Conservation (phyloP, 208 protist species). For the Wallacemonas rigidus region DNA sequence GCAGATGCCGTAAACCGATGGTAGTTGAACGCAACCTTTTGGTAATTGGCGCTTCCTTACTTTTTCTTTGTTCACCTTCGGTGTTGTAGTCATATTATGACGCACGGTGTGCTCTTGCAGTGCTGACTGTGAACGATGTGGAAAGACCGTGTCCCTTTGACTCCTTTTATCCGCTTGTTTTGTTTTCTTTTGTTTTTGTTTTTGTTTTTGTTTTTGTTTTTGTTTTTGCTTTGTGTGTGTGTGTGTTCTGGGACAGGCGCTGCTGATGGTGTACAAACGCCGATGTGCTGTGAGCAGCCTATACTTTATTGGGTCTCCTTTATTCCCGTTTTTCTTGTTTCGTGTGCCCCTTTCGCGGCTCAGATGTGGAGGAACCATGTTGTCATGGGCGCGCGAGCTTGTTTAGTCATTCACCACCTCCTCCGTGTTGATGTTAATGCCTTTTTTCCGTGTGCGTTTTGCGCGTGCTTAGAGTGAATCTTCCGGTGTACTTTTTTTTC, state of each 20-base stretch:
- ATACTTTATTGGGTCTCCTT: too few species aligned
- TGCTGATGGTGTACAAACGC: too few species aligned
- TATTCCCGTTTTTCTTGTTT: too few species aligned
- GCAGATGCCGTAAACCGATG: too few species aligned
- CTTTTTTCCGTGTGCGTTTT: neutral
- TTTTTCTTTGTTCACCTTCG: neutral
- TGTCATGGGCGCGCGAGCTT: too few species aligned
- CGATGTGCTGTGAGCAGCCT: too few species aligned
- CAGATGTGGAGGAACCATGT: too few species aligned
- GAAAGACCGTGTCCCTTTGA: neutral
- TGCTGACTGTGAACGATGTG: neutral
- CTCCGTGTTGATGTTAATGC: neutral
- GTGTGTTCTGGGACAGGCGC: neutral
- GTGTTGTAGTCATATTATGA: neutral
- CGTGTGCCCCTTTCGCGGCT: too few species aligned
- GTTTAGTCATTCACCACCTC: too few species aligned
- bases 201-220: slow-evolving; percentile 2
- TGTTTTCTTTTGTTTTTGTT: slow-evolving; percentile 11
- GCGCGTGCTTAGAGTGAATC: neutral
- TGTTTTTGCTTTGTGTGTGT: neutral
- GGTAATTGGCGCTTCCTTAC: neutral
- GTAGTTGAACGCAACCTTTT: too few species aligned
- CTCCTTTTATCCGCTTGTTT: neutral
- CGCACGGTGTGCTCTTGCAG: neutral
- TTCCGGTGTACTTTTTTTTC: too few species aligned